phyloP scores from a whole-genome alignment of 1,284 basidiomycete genomes.

The Tranzscheliella williamsii region DNA sequence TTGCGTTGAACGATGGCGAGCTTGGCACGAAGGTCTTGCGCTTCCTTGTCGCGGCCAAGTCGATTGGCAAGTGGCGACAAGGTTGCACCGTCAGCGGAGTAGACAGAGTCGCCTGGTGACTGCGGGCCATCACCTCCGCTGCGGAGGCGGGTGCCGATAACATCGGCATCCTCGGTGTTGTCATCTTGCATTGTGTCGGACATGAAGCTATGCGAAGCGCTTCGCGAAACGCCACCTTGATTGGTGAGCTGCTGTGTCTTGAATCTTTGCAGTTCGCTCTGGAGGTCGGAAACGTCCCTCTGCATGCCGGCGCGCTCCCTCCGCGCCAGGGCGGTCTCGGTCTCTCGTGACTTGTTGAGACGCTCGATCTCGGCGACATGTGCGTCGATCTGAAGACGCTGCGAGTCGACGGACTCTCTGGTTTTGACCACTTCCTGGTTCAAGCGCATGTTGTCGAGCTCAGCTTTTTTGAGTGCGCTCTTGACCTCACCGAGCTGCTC shows the following conservation, averaged over 20 bases:
- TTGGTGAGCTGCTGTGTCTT: constrained; percentile 33
- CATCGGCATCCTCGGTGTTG: constrained; percentile 21
- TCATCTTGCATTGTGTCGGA: constrained; percentile 26
- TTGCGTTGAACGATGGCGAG: constrained; percentile 52
- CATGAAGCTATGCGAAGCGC: constrained; percentile 45
- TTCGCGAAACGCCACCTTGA: constrained; percentile 20
- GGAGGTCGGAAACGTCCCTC: constrained; percentile 88
- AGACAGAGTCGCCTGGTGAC: constrained; percentile 35
- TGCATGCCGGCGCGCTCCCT: constrained; percentile 83
- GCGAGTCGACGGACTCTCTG: constrained; percentile 77
- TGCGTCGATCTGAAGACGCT: constrained; percentile 83
- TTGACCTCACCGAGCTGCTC: constrained; percentile 73
- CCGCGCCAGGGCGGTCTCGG: constrained; percentile 84
- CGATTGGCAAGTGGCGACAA: constrained; percentile 37
- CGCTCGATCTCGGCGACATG: constrained; percentile 72
- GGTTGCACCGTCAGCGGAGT: constrained; percentile 31
- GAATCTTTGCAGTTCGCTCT: constrained; percentile 68
- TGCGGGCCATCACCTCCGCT: constrained; percentile 23
- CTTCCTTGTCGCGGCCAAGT: constrained; percentile 41
- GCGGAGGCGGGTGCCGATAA: constrained; percentile 22
- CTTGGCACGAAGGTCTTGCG: constrained; percentile 51
- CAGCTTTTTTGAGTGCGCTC: constrained; percentile 71
- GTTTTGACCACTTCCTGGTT: constrained; percentile 74
- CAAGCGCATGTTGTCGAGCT: constrained; percentile 80
- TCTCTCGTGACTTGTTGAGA: constrained; percentile 84